Percentiles rank a stretch among this genome's conserved stretches.
These are phyloP conservation scores for Candida smagusa DNA, from an alignment of 1,139 yeast species.

Conservation along the genomic window DNA sequence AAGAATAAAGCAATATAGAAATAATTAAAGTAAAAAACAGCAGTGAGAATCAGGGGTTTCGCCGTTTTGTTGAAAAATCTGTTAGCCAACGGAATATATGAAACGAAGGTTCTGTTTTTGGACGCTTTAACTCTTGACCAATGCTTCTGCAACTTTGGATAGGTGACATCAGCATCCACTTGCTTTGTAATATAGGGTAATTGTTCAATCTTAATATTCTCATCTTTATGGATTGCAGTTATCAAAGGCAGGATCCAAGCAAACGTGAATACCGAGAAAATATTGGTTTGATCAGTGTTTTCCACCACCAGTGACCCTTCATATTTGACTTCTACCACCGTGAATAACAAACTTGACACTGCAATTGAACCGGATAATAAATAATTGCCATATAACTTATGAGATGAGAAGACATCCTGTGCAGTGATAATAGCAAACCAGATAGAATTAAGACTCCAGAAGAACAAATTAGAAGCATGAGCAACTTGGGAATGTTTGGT, in stretches of 20 bases:
- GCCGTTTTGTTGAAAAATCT: constrained; percentile 7
- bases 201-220: constrained; percentile 20
- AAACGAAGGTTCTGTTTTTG: neutral
- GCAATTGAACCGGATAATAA: neutral
- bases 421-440: constrained; percentile 7
- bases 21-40: constrained; percentile 10
- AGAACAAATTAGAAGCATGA: constrained; percentile 3
- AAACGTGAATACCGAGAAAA: constrained; percentile 21
- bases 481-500: neutral
- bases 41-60: constrained; percentile 17
- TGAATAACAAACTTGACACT: constrained; percentile 8
- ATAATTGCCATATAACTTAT: constrained; percentile 11
- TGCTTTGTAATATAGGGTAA: constrained; percentile 13
- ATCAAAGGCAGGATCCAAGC: constrained; percentile 26
- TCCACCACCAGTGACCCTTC: constrained; percentile 16
- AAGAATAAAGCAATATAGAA: constrained; percentile 9
- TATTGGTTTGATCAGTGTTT: constrained; percentile 3
- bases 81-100: constrained; percentile 4
- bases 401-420: constrained; percentile 17
- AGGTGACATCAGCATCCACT: constrained; percentile 9
- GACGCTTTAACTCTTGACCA: constrained; percentile 7
- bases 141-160: constrained; percentile 5
- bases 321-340: constrained; percentile 14
- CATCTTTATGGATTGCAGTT: constrained; percentile 17
- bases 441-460: constrained; percentile 6